These are phyloP conservation scores for Neurospora terricola DNA, from an alignment of 495 filamentous ascomycete genomes.

Conservation along the genomic window DNA sequence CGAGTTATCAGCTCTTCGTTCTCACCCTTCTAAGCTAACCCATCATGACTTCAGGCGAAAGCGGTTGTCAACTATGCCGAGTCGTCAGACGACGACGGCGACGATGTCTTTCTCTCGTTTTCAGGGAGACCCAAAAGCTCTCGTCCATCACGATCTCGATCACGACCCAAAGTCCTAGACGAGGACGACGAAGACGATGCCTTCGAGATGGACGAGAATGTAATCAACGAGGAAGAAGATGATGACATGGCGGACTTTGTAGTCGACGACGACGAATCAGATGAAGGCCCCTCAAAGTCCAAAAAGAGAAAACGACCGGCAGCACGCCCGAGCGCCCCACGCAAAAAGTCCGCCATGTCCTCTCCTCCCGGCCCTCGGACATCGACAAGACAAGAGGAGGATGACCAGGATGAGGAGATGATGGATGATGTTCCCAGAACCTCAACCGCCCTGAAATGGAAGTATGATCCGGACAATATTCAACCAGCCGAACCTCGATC, in stretches of 20 bases:
- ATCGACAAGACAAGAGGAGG: neutral
- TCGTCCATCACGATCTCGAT: conserved; percentile 18
- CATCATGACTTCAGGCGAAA: conserved; percentile 30
- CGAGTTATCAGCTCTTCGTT: neutral
- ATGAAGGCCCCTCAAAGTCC: conserved; percentile 43
- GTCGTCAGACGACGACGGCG: conserved; percentile 51
- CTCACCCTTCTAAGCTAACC: conserved; percentile 4
- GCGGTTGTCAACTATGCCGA: conserved; percentile 57
- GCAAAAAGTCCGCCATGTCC: conserved; percentile 47
- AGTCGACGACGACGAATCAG: conserved; percentile 68
- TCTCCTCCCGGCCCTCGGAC: conserved; percentile 21
- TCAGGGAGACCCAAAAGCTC: conserved; percentile 17
- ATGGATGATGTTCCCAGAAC: conserved; percentile 43
- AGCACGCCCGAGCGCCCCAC: conserved; percentile 36
- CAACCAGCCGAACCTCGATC: conserved; percentile 47
- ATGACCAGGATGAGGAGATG: conserved; percentile 27
- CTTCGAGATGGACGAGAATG: conserved; percentile 49
- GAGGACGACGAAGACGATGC: conserved; percentile 49
- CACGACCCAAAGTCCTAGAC: conserved; percentile 25
- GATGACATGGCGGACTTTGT: conserved; percentile 74
- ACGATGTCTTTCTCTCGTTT: conserved; percentile 43
- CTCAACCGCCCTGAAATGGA: conserved; percentile 79
- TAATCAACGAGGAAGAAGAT: conserved; percentile 54
- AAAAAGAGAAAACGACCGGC: conserved; percentile 66
- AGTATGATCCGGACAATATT: conserved; percentile 67